A percentile compares a stretch with the other conserved stretches of the same genome.
These are phyloP conservation scores for Ballota nigra DNA, from an alignment of 257 asterid genomes.

Conservation along the genomic window DNA sequence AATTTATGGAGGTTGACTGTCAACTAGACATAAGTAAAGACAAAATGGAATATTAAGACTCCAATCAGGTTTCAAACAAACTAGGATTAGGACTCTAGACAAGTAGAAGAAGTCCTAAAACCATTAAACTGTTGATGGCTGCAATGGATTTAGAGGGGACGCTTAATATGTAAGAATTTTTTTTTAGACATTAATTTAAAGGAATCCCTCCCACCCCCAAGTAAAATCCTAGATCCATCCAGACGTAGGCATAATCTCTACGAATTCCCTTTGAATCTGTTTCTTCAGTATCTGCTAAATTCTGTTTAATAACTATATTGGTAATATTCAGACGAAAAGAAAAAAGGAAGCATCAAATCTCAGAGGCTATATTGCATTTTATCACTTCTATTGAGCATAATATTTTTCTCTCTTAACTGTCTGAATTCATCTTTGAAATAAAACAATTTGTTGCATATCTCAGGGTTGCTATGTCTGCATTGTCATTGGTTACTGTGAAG, in stretches of 20 bases:
- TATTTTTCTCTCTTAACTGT: neutral
- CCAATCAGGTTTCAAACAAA: neutral
- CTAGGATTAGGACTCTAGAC: constrained; percentile 13
- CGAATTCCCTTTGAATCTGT: neutral
- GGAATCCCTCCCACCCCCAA: neutral
- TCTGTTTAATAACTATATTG: neutral
- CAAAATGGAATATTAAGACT: neutral
- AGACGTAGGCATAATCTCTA: too few relatives aligned
- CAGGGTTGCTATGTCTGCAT: constrained; percentile 99
- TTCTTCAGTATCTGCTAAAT: constrained; percentile 6
- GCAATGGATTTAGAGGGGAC: too few relatives aligned
- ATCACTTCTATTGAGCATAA: neutral
- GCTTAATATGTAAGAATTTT: neutral
- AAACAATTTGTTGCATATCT: constrained; percentile 12
- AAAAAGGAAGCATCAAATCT: neutral
- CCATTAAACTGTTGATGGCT: neutral
- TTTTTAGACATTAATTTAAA: neutral
- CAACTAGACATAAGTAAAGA: neutral
- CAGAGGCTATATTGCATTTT: neutral
- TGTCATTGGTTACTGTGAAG: constrained; percentile 91
- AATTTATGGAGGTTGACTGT: constrained; percentile 1
- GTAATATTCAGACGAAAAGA: constrained; percentile 5
- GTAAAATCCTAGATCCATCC: neutral
- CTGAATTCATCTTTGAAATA: constrained; percentile 10
- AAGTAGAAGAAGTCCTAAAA: constrained; percentile 7